Conservation (phyloP, 2,329 filamentous ascomycete genomes). For the Penicillium sp. region DNA sequence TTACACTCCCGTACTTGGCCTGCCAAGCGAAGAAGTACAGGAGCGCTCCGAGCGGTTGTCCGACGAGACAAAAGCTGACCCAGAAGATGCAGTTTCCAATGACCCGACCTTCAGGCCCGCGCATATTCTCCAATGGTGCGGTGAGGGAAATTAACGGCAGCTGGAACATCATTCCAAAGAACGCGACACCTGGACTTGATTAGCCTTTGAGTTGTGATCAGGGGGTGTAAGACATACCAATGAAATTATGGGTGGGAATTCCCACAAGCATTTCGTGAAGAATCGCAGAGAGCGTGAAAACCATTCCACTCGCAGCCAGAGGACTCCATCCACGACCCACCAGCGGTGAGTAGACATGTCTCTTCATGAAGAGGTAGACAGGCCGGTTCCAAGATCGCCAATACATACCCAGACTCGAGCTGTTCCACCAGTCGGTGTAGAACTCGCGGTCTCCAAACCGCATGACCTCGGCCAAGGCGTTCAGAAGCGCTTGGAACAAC, state of each 20-base stretch:
- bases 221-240: constrained; percentile 57
- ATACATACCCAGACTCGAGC: constrained; percentile 77
- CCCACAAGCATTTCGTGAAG: constrained; percentile 92
- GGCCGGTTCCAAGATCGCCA: constrained; percentile 98
- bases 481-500: constrained; percentile 88
- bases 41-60: constrained; percentile 87
- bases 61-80: constrained; percentile 92
- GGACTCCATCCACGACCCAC: constrained; percentile 79
- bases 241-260: constrained; percentile 89
- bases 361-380: constrained; percentile 93
- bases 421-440: constrained; percentile 99
- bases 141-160: constrained; percentile 84
- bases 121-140: constrained; percentile 73
- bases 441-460: constrained; percentile 91
- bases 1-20: constrained; percentile 89
- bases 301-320: constrained; percentile 68
- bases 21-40: constrained; percentile 99
- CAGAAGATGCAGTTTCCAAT: constrained; percentile 94
- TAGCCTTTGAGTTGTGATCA: background rate
- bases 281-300: constrained; percentile 85
- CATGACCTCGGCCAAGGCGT: constrained; percentile 86
- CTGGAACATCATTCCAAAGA: constrained; percentile 90
- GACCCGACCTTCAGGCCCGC: constrained; percentile 71
- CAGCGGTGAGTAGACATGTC: constrained; percentile 88
- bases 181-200: constrained; percentile 70